Conservation (phyloP, 2,329 filamentous ascomycete species). For the Exophiala dermatitidis region DNA sequence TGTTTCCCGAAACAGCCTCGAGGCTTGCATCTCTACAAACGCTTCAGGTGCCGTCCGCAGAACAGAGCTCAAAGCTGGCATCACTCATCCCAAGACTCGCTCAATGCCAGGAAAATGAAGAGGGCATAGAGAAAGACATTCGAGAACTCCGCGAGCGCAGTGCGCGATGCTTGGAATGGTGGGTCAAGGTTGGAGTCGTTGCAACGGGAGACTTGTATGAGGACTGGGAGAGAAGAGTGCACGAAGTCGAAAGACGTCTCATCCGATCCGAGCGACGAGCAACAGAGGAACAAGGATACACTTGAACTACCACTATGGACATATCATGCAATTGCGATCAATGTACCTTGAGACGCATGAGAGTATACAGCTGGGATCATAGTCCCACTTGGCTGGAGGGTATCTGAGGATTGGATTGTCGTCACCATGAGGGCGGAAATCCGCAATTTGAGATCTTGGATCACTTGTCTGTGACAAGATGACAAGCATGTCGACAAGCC, state of each 20-base stretch:
- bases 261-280: conserved; percentile 51
- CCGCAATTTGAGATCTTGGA: neutral
- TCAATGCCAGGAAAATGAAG: conserved; percentile 33
- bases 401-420: neutral
- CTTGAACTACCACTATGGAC: conserved; percentile 13
- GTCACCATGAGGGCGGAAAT: neutral
- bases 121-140: conserved; percentile 35
- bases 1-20: conserved; percentile 43
- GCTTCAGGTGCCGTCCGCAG: conserved; percentile 39
- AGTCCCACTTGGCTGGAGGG: conserved; percentile 1
- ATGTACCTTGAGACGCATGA: neutral
- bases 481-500: neutral
- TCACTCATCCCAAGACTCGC: conserved; percentile 39
- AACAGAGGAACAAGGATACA: conserved; percentile 45
- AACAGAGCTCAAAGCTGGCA: conserved; percentile 37
- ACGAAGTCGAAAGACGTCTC: conserved; percentile 58
- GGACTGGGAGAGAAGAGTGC: conserved; percentile 61
- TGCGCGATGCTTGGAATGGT: conserved; percentile 52
- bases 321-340: neutral
- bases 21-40: conserved; percentile 44
- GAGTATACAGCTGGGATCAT: neutral
- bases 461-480: neutral
- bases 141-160: conserved; percentile 39
- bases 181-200: conserved; percentile 68
- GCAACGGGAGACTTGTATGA: conserved; percentile 62